Conservation (phyloP, 768 basidiomycete genomes). For the Tulasnella sp. region DNA sequence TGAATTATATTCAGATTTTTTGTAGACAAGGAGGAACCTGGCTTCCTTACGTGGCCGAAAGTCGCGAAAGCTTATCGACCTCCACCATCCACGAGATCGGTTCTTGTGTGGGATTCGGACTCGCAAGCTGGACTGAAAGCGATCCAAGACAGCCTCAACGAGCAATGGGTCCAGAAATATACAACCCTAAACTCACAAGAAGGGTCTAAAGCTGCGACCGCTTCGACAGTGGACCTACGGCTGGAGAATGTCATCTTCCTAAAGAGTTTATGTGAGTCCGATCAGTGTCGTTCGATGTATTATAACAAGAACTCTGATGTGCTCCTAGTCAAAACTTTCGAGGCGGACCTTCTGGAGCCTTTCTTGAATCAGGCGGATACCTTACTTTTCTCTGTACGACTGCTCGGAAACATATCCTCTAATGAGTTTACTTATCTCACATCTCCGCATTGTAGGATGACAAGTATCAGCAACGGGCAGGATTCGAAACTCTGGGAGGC, state of each 20-base stretch:
- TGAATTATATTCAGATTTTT: conserved; percentile 28
- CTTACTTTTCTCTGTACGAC: not conserved
- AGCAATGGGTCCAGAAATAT: conserved; percentile 52
- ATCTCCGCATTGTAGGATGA: conserved; percentile 27
- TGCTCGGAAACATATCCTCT: not conserved
- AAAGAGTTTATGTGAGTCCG: conserved; percentile 36
- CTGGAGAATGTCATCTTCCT: conserved; percentile 38
- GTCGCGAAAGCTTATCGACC: conserved; percentile 49
- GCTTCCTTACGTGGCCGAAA: conserved; percentile 65
- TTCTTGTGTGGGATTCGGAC: conserved; percentile 41
- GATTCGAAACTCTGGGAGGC: conserved; percentile 62
- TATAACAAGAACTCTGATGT: not conserved
- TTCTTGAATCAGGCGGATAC: conserved; percentile 44
- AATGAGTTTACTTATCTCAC: not conserved
- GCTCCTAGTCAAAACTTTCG: conserved; percentile 52
- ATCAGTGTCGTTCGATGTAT: not conserved
- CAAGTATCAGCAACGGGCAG: conserved; percentile 78
- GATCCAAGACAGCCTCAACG: conserved; percentile 36
- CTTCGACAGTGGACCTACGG: conserved; percentile 36
- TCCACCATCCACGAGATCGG: conserved; percentile 27
- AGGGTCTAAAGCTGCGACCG: conserved; percentile 38
- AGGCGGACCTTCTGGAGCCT: conserved; percentile 38
- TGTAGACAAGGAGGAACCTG: conserved; percentile 64
- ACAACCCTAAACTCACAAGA: conserved; percentile 70
- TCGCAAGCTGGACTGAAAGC: conserved; percentile 41